These are phyloP conservation scores for Pueraria montana DNA, from an alignment of 306 rosid genomes.

Conservation along the genomic window DNA sequence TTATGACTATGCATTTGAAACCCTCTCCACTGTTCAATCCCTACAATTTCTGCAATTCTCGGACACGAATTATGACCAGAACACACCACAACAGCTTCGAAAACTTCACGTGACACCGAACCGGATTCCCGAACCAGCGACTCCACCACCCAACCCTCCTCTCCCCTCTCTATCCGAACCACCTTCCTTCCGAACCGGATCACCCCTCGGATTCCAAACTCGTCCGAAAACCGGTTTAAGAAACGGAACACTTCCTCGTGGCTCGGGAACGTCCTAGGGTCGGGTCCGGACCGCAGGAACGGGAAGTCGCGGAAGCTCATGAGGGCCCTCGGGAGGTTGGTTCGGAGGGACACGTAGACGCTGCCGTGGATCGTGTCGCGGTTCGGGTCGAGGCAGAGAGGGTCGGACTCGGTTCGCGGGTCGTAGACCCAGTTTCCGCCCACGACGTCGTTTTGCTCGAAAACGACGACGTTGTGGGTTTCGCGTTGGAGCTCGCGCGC, in stretches of 20 bases:
- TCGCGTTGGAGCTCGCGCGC: conserved; percentile 49
- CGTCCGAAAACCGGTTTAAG: conserved; percentile 38
- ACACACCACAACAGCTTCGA: conserved; percentile 47
- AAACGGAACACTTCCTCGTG: conserved; percentile 50
- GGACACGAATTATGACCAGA: conserved; percentile 42
- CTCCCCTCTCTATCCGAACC: conserved; percentile 8
- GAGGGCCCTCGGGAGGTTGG: conserved; percentile 51
- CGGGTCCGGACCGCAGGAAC: conserved; percentile 5
- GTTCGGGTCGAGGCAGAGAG: conserved; percentile 40
- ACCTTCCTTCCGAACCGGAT: conserved; percentile 31
- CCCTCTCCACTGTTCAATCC: conserved; percentile 2
- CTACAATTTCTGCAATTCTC: background rate
- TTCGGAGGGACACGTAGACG: conserved; percentile 43
- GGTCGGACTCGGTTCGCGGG: conserved; percentile 51
- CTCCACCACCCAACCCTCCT: conserved; percentile 16
- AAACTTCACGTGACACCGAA: conserved; percentile 23
- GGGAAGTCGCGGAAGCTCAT: conserved; percentile 51
- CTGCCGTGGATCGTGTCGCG: conserved; percentile 50
- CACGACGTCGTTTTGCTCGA: conserved; percentile 39
- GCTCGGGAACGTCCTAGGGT: conserved; percentile 49
- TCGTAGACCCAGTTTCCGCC: conserved; percentile 55
- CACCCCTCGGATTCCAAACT: conserved; percentile 28
- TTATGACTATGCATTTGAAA: conserved; percentile 54
- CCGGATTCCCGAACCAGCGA: conserved; percentile 19
- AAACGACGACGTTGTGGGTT: conserved; percentile 47